Evolutionary conservation across 768 basidiomycete genomes (phyloP), one percentile per base, ranked within the genome.

Genomic region (Boletus subparvulus): DNA sequence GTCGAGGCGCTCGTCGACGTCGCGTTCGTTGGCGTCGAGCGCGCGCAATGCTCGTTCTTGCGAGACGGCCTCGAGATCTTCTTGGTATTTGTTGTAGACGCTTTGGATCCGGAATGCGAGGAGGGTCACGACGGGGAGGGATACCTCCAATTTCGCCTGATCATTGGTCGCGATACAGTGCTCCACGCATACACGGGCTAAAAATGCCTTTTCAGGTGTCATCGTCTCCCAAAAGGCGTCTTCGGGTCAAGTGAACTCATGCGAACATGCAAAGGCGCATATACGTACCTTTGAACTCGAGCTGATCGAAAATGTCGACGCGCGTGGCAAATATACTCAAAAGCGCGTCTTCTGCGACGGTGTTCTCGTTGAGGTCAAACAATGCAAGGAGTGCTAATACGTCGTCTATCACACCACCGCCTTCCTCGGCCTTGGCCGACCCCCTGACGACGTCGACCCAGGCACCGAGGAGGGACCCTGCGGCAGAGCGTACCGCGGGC

Each of bases 111-210:
- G 74, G 74, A 85, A 90, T 0, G 94, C 94, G 50, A 95, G 79
- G 0, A 79, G 77, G 1, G 90, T 93, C 21, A 96, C 91, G 28
- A 92, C 92, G 2, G 96, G 96, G 6, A 98, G 79, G 14, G 80
- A 76, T 3, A 78, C 72, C 63, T 92, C 89, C 3, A 95, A 75
- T 35, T 84, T 82, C 4, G 73, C 72, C 50, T 85, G 79, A 49
- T 90, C 82, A 44, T 85, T 79, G 1, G 75, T 83, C 17, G 74
- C 75, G 14, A 80, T 78, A 64, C 92, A 94, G 66, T 91, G 83
- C 33, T 93, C 86, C 4, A 89, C 84, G 68, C 88, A 95, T 11
- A 91, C 88, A 7, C 94, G 85, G 0, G 83, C 88, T 17, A 98
- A 80, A 67, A 95, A 90, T 0, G 87, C 86, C 42, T 79, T 85